Percentiles rank a stretch among this genome's conserved stretches.
These are phyloP conservation scores for Nemania sp. DNA, from an alignment of 2,329 filamentous ascomycete species.

Conservation along the genomic window DNA sequence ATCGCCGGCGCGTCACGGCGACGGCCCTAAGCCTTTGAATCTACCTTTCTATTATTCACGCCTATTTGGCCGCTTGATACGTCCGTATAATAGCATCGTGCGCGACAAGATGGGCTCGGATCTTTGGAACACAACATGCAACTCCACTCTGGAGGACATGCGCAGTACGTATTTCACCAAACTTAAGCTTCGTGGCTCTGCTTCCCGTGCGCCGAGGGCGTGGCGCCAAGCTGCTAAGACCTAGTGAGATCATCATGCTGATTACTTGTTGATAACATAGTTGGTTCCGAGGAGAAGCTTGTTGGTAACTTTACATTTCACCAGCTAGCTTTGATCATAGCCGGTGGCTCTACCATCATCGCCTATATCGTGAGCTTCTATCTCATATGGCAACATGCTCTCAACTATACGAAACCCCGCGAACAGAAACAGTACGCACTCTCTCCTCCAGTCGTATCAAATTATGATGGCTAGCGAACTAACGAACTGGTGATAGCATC, in stretches of 20 bases:
- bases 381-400: slow-evolving; percentile 69
- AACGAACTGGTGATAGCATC: slow-evolving; percentile 64
- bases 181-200: slow-evolving; percentile 38
- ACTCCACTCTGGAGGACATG: slow-evolving; percentile 53
- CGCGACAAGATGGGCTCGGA: slow-evolving; percentile 31
- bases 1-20: slow-evolving; percentile 14
- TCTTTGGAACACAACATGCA: slow-evolving; percentile 50
- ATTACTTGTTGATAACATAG: slow-evolving; percentile 49
- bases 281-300: slow-evolving; percentile 62
- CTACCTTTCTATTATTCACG: too few species aligned
- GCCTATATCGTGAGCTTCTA: slow-evolving; percentile 66
- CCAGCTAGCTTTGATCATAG: slow-evolving; percentile 64
- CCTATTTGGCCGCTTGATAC: slow-evolving; percentile 4
- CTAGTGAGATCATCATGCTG: slow-evolving; percentile 42
- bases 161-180: slow-evolving; percentile 47
- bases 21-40: slow-evolving; percentile 13
- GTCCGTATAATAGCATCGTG: slow-evolving; percentile 2
- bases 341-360: slow-evolving; percentile 61
- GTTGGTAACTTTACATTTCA: slow-evolving; percentile 66
- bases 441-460: slow-evolving; percentile 21
- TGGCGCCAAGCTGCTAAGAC: slow-evolving; percentile 24
- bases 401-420: slow-evolving; percentile 69
- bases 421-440: slow-evolving; percentile 65
- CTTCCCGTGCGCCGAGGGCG: slow-evolving; percentile 44
- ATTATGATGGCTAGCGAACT: slow-evolving; percentile 6